A percentile compares a stretch with the other conserved stretches of the same genome.
phyloP scores from a whole-genome alignment of 306 rosid genomes.

The Vicia sativa region DNA sequence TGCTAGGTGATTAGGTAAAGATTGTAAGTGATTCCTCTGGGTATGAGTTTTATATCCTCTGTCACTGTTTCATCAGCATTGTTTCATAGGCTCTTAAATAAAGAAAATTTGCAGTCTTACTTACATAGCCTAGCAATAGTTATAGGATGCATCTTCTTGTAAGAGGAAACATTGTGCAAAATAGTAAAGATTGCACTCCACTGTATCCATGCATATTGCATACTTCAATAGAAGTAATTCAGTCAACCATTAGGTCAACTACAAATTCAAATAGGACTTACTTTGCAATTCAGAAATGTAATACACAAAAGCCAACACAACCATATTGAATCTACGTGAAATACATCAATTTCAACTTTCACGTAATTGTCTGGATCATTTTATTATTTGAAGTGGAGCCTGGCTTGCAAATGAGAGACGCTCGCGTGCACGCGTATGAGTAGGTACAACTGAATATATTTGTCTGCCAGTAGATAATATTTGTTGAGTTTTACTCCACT shows the following conservation, averaged over 20 bases:
- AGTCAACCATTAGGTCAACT: constrained; percentile 32
- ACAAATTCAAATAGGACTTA: constrained; percentile 26
- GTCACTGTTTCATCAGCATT: constrained; percentile 8
- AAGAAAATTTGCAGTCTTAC: constrained; percentile 4
- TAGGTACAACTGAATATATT: constrained; percentile 9
- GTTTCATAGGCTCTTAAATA: not conserved
- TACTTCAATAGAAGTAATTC: constrained; percentile 25
- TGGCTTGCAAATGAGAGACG: not conserved
- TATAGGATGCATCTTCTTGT: constrained; percentile 14
- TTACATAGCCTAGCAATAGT: constrained; percentile 10
- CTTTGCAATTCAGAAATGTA: not conserved
- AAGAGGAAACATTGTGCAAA: constrained; percentile 5
- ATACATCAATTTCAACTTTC: constrained; percentile 1
- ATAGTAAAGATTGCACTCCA: constrained; percentile 4
- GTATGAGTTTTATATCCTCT: constrained; percentile 14
- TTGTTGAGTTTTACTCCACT: too few relatives aligned
- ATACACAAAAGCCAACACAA: too few relatives aligned
- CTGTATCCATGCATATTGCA: constrained; percentile 3
- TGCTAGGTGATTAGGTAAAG: not conserved
- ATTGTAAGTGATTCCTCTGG: not conserved
- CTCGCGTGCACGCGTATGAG: too few relatives aligned
- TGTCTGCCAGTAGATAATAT: too few relatives aligned
- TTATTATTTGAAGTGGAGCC: constrained; percentile 6
- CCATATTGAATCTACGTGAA: not conserved
- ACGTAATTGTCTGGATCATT: constrained; percentile 5